Evolutionary conservation across 345 rosid species (phyloP), one percentile per base, ranked within the genome.

Genomic region (Eucalyptus brandiana): DNA sequence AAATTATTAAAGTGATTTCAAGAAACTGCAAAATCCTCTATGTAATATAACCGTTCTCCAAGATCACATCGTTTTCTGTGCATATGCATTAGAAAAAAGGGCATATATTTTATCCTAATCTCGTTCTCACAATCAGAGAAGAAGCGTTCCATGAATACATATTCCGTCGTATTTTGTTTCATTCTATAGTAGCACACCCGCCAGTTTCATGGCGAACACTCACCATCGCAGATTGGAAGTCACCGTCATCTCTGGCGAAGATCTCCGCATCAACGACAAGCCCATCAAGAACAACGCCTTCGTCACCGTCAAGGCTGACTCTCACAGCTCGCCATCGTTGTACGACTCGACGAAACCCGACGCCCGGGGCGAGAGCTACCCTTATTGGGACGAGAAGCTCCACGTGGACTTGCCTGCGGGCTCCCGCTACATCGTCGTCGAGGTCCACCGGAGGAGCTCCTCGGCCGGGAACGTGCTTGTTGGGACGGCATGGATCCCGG

Each of bases 151-250:
- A 30, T 47, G 12, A 85, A 14, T n/a, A 47, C 12, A 14, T 47
- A 44, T 85, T 16, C 11, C 42, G 42, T 72, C 81, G 81, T 37
- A 40, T 69, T 37, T 21, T 9, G 21, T 34, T 18, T 37, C 42
- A 21, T 69, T 45, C 87, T 30, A 45, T 17, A 30, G 30, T 18
- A 85, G 54, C 54, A 9, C n/a, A 28, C 37, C 87, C 21, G 26
- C n/a, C 37, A 85, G 54, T 50, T 47, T 85, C 40, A 54, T 32
- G 88, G n/a, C 89, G 58, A n/a, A 32, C 80, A 37, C 23, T 26
- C 87, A 88, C 42, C 47, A 86, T 16, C 89, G 91, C 53, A 51
- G 72, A 54, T 10, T 96, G 3, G 97, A 95, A 92, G 26, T 90
- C 83, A 90, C 89, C 3, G 81, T 90, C 23, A 80, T 90, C 12